These are phyloP conservation scores for Flueggea neowawraea DNA, from an alignment of 441 rosid genomes.

Conservation along the genomic window DNA sequence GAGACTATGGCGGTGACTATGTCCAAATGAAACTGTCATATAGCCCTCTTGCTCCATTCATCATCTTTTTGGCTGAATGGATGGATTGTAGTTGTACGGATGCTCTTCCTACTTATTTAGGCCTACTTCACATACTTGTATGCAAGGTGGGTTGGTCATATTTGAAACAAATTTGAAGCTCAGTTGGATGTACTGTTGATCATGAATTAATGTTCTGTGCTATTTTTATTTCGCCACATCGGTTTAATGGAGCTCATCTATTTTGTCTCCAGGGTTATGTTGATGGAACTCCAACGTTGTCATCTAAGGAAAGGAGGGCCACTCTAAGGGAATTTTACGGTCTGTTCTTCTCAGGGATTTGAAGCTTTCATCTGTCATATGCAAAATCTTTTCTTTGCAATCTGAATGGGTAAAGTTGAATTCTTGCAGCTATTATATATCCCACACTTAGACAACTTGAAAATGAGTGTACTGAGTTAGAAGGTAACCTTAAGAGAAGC, in stretches of 20 bases:
- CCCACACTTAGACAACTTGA: constrained; percentile 62
- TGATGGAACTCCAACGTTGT: constrained; percentile 58
- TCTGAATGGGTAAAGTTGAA: constrained; percentile 7
- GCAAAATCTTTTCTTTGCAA: constrained; percentile 1
- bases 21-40: constrained; percentile 64
- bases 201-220: no score
- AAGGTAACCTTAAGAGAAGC: constrained; percentile 24
- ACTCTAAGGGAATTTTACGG: constrained; percentile 65
- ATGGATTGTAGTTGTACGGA: constrained; percentile 63
- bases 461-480: constrained; percentile 31
- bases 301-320: constrained; percentile 60
- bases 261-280: constrained; percentile 42
- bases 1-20: constrained; percentile 44
- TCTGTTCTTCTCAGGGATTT: constrained; percentile 19
- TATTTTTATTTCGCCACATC: no score
- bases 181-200: not conserved
- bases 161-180: constrained; percentile 9
- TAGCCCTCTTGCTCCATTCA: constrained; percentile 56
- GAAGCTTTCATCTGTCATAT: not conserved
- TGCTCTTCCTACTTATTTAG: constrained; percentile 51
- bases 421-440: constrained; percentile 54
- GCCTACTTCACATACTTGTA: constrained; percentile 55
- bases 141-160: constrained; percentile 37
- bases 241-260: no score
- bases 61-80: constrained; percentile 62